Base-by-base conservation (phyloP, 345 rosid species). In the Boechera divaricarpa region DNA sequence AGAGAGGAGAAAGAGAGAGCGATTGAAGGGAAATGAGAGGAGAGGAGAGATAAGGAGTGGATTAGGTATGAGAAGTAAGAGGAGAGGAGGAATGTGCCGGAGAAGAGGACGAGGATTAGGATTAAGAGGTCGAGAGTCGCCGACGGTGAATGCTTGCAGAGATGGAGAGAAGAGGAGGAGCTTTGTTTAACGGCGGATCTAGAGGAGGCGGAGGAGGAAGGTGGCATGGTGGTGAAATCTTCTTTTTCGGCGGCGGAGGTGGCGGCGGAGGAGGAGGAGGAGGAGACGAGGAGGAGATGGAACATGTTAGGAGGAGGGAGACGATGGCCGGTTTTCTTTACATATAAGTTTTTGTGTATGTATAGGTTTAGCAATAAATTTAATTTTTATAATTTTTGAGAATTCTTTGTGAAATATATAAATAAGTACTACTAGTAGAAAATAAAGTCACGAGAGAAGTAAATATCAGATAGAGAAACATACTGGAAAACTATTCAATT, bases 21-120 rank as follows among this genome's bases (percentile, higher is more conserved):
- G 54, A 73, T 53, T 2, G 82, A 61, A 10, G 87, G 79, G 76
- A 85, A 74, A 63, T 82, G 82, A 44, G 94, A 79, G 72, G 91
- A 86, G 80, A 89, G 90, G 80, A 87, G 88, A 31, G 97, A 82
- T 47, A 92, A 83, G 29, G 97, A 88, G 78, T 88, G 80, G 81
- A 92, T 86, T 83, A 94, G 82, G 82, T 92, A 92, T 35, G 95
- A 88, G 84, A 92, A 86, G 88, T 89, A 89, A 44, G 97, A 94
- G 35, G 87, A 84, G 79, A 94, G 60, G 72, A 91, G 90, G 82
- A 89, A 93, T 21, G 91, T 73, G 21, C 90, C 92, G 2, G 97
- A 86, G 85, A 91, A 84, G 73, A 91, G 86, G 73, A 89, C 96
- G 54, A 89, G 84, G 77, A 89, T 72, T 35, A 94, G 85, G 82